Conservation (phyloP, 306 rosid species). For the Prunus fruticosa region DNA sequence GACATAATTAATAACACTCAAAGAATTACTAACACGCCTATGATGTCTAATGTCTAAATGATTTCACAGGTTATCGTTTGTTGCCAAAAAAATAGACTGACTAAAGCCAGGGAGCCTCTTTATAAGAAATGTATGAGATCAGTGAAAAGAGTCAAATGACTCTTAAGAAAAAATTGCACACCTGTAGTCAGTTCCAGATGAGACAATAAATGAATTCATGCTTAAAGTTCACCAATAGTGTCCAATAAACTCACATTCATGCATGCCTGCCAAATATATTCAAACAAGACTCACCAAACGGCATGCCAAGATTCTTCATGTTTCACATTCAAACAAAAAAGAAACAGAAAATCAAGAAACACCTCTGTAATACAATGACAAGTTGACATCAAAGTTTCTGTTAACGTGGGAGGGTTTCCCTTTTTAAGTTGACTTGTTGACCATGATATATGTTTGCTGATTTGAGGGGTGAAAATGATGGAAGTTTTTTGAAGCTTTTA, state of each 20-base stretch:
- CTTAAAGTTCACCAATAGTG: not conserved
- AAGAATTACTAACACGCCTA: not conserved
- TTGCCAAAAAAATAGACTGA: slow-evolving; percentile 61
- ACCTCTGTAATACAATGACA: not conserved
- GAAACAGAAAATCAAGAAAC: not conserved
- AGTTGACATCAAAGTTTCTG: slow-evolving; percentile 2
- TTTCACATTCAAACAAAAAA: not conserved
- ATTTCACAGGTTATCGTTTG: slow-evolving; percentile 54
- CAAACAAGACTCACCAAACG: slow-evolving; percentile 12
- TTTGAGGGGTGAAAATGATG: not conserved
- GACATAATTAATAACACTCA: no score
- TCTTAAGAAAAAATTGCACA: slow-evolving; percentile 48
- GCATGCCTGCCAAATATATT: slow-evolving; percentile 6
- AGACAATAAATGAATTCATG: slow-evolving; percentile 10
- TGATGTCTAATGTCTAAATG: not conserved
- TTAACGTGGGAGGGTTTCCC: not conserved
- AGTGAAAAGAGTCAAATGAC: slow-evolving; percentile 37
- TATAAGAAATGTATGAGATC: slow-evolving; percentile 58
- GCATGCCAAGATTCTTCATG: slow-evolving; percentile 9
- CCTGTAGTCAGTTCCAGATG: slow-evolving; percentile 74
- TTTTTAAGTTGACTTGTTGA: not conserved
- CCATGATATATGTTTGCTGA: not conserved
- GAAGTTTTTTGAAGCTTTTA: not conserved
- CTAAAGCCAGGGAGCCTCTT: slow-evolving; percentile 41
- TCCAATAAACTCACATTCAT: not conserved